Conservation (phyloP, 2,329 filamentous ascomycete genomes). For the Lecanicillium sp. region DNA sequence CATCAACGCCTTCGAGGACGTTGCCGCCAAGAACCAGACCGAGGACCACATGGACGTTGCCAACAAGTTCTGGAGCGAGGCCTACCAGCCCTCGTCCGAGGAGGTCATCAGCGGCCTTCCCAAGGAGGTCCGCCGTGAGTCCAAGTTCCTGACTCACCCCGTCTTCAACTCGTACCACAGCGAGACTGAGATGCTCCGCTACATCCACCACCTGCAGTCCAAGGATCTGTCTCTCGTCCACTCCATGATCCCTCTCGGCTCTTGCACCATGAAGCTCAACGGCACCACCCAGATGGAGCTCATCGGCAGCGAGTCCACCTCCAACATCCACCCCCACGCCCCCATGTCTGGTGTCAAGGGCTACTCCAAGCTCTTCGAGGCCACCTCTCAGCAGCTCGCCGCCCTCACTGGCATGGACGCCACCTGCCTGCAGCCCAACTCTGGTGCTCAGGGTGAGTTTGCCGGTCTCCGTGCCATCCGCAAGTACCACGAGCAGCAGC, state of each 20-base stretch:
- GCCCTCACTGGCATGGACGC: conserved; percentile 84
- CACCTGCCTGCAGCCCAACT: conserved; percentile 91
- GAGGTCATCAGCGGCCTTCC: conserved; percentile 39
- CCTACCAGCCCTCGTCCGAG: conserved; percentile 23
- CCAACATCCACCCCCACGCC: conserved; percentile 75
- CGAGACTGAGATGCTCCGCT: conserved; percentile 87
- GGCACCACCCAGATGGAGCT: conserved; percentile 89
- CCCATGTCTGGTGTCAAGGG: conserved; percentile 56
- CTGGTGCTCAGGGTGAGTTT: conserved; percentile 92
- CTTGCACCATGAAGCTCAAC: conserved; percentile 98
- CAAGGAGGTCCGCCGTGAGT: conserved; percentile 58
- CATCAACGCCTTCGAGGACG: conserved; percentile 25
- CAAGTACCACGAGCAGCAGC: conserved; percentile 67
- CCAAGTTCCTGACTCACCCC: conserved; percentile 74
- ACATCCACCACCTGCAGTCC: conserved; percentile 87
- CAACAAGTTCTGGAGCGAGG: conserved; percentile 32
- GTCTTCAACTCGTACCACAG: conserved; percentile 95
- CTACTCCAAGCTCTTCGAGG: conserved; percentile 61
- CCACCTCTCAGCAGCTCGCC: conserved; percentile 68
- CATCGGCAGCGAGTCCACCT: conserved; percentile 67
- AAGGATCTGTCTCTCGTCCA: conserved; percentile 92
- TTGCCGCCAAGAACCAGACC: conserved; percentile 17
- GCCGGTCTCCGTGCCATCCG: conserved; percentile 82
- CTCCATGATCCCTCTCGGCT: conserved; percentile 95
- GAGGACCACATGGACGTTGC: conserved; percentile 19